These are phyloP conservation scores for Penicillium pulvis DNA, from an alignment of 495 filamentous ascomycete species.

Conservation along the genomic window DNA sequence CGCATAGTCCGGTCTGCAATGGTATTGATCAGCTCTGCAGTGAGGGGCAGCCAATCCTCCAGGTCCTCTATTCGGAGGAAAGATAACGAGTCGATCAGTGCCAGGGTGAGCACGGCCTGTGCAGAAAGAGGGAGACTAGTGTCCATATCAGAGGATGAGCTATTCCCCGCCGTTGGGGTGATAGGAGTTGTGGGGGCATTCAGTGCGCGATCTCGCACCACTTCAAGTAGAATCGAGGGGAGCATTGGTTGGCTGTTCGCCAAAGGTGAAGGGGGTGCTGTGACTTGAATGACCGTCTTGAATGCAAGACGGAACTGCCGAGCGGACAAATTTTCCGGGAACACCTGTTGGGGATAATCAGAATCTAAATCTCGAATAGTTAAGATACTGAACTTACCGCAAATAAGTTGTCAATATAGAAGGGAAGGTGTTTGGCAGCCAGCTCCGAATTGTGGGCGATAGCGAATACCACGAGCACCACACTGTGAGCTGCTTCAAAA, in stretches of 20 bases:
- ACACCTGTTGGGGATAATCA: slow-evolving; percentile 52
- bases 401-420: slow-evolving; percentile 85
- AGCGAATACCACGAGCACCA: slow-evolving; percentile 80
- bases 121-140: slow-evolving; percentile 62
- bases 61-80: slow-evolving; percentile 68
- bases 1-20: slow-evolving; percentile 64
- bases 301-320: slow-evolving; percentile 94
- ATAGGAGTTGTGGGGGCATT: slow-evolving; percentile 55
- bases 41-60: slow-evolving; percentile 74
- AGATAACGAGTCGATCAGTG: slow-evolving; percentile 81
- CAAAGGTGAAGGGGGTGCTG: slow-evolving; percentile 78
- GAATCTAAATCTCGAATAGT: slow-evolving; percentile 5
- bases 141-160: slow-evolving; percentile 30
- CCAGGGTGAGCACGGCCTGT: slow-evolving; percentile 75
- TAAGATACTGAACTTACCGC: slow-evolving; percentile 41
- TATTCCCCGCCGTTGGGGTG: slow-evolving; percentile 33
- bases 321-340: slow-evolving; percentile 79
- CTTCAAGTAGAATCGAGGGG: slow-evolving; percentile 77
- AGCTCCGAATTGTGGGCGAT: slow-evolving; percentile 74
- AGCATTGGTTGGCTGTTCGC: slow-evolving; percentile 72
- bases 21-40: slow-evolving; percentile 65
- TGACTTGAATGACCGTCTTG: slow-evolving; percentile 82
- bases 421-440: slow-evolving; percentile 72
- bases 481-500: slow-evolving; percentile 90
- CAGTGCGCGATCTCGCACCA: slow-evolving; percentile 69